These are phyloP conservation scores for Salvia miltiorrhiza DNA, from an alignment of 257 asterid species.

Conservation along the genomic window DNA sequence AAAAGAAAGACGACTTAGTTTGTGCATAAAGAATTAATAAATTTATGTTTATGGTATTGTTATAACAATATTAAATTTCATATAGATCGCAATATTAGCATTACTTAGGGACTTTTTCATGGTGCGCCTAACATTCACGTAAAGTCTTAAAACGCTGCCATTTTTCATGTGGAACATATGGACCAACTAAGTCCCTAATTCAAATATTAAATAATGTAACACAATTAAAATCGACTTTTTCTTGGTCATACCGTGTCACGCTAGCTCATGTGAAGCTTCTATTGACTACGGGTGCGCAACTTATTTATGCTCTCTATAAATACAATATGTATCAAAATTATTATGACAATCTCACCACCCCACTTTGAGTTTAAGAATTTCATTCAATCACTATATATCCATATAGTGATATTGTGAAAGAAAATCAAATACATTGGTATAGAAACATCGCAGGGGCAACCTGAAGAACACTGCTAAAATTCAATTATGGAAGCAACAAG, in stretches of 20 bases:
- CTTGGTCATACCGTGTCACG: too few relatives aligned
- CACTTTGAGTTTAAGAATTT: neutral
- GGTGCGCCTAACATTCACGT: neutral
- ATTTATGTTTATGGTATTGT: neutral
- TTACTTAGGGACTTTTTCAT: neutral
- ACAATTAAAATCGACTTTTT: neutral
- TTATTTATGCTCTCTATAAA: constrained; percentile 12
- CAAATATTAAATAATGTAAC: neutral
- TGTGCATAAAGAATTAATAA: neutral
- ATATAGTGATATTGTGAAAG: neutral
- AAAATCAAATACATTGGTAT: neutral
- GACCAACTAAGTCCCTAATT: neutral
- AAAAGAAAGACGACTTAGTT: neutral
- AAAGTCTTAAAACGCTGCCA: constrained; percentile 30
- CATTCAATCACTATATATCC: neutral
- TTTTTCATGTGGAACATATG: neutral
- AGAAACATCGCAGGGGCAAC: constrained; percentile 31
- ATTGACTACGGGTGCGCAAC: neutral
- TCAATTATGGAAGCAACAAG: constrained; percentile 40
- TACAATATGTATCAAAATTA: constrained; percentile 2
- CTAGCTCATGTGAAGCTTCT: neutral
- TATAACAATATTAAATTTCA: neutral
- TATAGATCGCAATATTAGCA: neutral
- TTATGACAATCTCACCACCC: neutral
- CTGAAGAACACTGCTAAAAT: constrained; percentile 41